phyloP scores from a whole-genome alignment of 176 grass and related monocot genomes.

The sorghum (Sorghum bicolor) region DNA sequence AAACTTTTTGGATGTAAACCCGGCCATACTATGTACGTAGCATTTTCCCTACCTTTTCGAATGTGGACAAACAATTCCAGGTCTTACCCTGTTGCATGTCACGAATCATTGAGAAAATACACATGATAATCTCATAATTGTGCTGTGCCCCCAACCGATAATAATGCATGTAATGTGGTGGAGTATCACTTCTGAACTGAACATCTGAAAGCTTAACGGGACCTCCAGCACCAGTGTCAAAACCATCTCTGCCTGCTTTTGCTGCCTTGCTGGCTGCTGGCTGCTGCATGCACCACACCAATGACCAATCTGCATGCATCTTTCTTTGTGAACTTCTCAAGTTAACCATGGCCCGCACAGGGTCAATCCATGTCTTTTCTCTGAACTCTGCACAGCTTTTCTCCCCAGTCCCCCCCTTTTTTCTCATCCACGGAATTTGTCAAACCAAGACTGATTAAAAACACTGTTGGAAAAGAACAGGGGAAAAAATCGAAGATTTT shows the following conservation, averaged over 20 bases:
- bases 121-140: constrained; percentile 42
- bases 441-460: neutral
- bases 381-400: neutral
- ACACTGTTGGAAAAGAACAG: neutral
- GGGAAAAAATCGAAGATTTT: neutral
- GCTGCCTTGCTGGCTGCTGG: neutral
- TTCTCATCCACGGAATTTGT: neutral
- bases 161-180: constrained; percentile 40
- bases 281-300: neutral
- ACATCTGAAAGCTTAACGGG: constrained; percentile 31
- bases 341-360: constrained; percentile 22
- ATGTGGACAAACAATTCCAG: constrained; percentile 10
- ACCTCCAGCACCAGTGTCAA: constrained; percentile 15
- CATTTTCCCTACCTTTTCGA: neutral
- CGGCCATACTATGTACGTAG: no score
- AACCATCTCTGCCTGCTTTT: neutral
- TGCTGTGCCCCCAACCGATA: neutral
- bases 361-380: constrained; percentile 26
- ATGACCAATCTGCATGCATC: neutral
- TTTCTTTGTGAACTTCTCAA: constrained; percentile 51
- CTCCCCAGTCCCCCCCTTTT: neutral
- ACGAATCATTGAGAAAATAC: constrained; percentile 9
- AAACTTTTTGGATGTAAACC: no score
- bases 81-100: neutral
- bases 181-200: constrained; percentile 27